Conservation (phyloP, 805 yeast species). For the Alloascoidea africana region DNA sequence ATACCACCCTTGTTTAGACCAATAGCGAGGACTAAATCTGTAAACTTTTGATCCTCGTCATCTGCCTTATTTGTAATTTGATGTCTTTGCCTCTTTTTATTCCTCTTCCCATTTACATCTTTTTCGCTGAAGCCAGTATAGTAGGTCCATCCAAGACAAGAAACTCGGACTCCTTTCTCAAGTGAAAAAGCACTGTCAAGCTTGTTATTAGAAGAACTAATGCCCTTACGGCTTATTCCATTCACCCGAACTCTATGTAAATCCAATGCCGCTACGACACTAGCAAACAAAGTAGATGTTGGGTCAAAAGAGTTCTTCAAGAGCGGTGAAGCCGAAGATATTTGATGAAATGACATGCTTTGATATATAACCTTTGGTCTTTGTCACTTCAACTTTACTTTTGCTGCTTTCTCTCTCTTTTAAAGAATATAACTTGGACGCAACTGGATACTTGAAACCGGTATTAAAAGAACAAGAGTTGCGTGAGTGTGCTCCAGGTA, state of each 20-base stretch:
- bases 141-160: conserved; percentile 39
- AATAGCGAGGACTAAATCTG: conserved; percentile 35
- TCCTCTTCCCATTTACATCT: conserved; percentile 2
- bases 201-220: conserved; percentile 20
- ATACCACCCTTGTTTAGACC: conserved; percentile 54
- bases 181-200: conserved; percentile 34
- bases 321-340: too few species aligned
- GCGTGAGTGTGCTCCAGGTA: too few species aligned
- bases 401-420: conserved; percentile 4
- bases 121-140: conserved; percentile 7
- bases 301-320: conserved; percentile 35
- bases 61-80: conserved; percentile 11
- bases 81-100: conserved; percentile 16
- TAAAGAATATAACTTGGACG: conserved; percentile 2
- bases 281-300: conserved; percentile 45
- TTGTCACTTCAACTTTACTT: conserved; percentile 21
- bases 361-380: too few species aligned
- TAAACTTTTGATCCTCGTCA: conserved; percentile 10
- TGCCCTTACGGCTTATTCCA: conserved; percentile 26
- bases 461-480: too few species aligned
- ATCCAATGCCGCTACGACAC: conserved; percentile 53
- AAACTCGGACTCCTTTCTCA: conserved; percentile 33
- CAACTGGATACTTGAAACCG: not conserved
- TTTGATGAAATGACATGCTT: too few species aligned
- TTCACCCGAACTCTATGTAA: conserved; percentile 55